A percentile compares a stretch with the other conserved stretches of the same genome.
These are phyloP conservation scores for Aureobasidium subglaciale DNA, from an alignment of 2,329 filamentous ascomycete genomes.

Conservation along the genomic window DNA sequence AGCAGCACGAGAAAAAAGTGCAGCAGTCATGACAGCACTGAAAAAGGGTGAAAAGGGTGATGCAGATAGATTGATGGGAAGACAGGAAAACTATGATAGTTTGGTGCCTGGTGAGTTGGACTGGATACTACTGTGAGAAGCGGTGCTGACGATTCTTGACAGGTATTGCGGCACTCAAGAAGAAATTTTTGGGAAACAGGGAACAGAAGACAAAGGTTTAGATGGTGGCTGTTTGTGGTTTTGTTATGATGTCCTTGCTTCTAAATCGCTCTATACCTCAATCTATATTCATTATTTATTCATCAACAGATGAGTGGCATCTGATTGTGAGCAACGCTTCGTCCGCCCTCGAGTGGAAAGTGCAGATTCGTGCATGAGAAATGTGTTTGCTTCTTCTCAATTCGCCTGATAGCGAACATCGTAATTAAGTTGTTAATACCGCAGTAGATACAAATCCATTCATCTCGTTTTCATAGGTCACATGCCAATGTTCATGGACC, in stretches of 20 bases:
- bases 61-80: neutral
- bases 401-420: neutral
- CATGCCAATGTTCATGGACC: slow-evolving; percentile 11
- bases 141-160: neutral
- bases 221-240: no score
- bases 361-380: no score
- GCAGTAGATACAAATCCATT: slow-evolving; percentile 1
- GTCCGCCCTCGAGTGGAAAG: no score
- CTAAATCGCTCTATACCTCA: no score
- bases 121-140: neutral
- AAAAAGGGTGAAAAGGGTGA: neutral
- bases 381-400: no score
- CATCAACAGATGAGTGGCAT: no score
- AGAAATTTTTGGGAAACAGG: neutral
- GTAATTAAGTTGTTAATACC: slow-evolving; percentile 2
- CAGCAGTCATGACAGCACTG: neutral
- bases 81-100: neutral
- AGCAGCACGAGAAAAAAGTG: neutral
- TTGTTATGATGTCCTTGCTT: no score
- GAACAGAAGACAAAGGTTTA: neutral
- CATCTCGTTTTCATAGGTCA: neutral
- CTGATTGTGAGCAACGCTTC: no score
- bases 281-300: no score
- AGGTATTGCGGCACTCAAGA: slow-evolving; percentile 5
- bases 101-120: neutral